Conservation (phyloP, 2,329 filamentous ascomycete genomes). For the Ceratocystis lukuohia region DNA sequence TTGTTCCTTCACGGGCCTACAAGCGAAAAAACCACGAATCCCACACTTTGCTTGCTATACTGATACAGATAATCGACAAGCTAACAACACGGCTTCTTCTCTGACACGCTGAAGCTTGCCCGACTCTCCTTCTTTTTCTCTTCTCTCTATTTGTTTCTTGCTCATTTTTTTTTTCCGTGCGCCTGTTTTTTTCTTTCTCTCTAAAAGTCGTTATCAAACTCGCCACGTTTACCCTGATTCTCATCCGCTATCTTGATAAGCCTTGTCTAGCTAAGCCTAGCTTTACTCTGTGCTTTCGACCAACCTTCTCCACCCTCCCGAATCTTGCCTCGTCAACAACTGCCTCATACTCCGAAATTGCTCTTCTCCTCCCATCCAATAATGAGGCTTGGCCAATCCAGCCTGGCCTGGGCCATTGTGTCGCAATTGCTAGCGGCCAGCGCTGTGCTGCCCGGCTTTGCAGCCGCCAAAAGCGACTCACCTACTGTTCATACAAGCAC, state of each 20-base stretch:
- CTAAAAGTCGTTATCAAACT: background rate
- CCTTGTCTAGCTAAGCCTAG: background rate
- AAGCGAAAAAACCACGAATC: constrained; percentile 7
- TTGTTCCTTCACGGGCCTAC: constrained; percentile 1
- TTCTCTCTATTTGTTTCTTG: background rate
- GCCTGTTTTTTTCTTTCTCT: background rate
- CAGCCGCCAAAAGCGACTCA: constrained; percentile 40
- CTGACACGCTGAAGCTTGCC: background rate
- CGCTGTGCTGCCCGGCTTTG: constrained; percentile 11
- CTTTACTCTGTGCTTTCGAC: background rate
- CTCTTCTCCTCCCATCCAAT: background rate
- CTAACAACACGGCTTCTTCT: background rate
- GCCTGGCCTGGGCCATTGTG: constrained; percentile 14
- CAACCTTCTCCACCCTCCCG: background rate
- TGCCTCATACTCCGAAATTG: background rate
- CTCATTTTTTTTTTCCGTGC: background rate
- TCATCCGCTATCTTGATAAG: too few species aligned
- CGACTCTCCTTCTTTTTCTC: background rate
- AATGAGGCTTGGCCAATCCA: constrained; percentile 16
- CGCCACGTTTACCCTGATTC: background rate
- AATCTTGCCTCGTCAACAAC: background rate
- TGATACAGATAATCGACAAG: background rate
- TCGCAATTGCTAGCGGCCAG: constrained; percentile 16
- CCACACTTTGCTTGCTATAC: background rate
- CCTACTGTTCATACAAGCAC: constrained; percentile 52